These are phyloP conservation scores for Decorospora gaudefroyi DNA, from an alignment of 2,329 filamentous ascomycete genomes.

Conservation along the genomic window DNA sequence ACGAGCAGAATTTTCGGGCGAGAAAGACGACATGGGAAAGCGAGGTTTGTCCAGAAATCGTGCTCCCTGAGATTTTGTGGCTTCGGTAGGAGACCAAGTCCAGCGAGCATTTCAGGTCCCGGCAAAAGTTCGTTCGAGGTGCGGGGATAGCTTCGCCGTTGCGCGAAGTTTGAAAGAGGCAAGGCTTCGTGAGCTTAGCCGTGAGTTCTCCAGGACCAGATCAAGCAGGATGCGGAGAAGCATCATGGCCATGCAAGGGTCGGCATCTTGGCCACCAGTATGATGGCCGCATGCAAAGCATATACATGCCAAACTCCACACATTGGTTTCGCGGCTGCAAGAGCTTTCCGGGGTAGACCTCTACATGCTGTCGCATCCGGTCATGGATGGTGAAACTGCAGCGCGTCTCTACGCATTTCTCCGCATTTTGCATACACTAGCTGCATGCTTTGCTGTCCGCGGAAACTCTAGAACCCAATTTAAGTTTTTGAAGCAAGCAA, in stretches of 20 bases:
- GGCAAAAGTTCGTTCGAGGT: not conserved
- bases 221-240: conserved; percentile 24
- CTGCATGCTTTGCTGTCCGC: conserved; percentile 22
- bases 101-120: not conserved
- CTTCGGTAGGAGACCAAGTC: not conserved
- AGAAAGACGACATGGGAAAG: not conserved
- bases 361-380: conserved; percentile 17
- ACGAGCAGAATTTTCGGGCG: not conserved
- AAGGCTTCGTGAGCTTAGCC: conserved; percentile 6
- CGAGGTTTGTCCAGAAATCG: too few relatives aligned
- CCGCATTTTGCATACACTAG: conserved; percentile 26
- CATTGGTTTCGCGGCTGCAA: conserved; percentile 18
- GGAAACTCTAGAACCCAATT: conserved; percentile 15
- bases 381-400: conserved; percentile 19
- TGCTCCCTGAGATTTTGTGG: too few relatives aligned
- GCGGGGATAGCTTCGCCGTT: conserved; percentile 6
- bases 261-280: conserved; percentile 13
- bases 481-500: conserved; percentile 16
- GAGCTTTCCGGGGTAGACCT: conserved; percentile 22
- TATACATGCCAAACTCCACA: conserved; percentile 21
- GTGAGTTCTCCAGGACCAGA: conserved; percentile 6
- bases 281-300: conserved; percentile 33
- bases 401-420: conserved; percentile 20
- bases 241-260: conserved; percentile 11
- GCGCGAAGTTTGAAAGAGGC: conserved; percentile 6